Conservation (phyloP, 176 grass and related monocot species). For the Carex scoparia region DNA sequence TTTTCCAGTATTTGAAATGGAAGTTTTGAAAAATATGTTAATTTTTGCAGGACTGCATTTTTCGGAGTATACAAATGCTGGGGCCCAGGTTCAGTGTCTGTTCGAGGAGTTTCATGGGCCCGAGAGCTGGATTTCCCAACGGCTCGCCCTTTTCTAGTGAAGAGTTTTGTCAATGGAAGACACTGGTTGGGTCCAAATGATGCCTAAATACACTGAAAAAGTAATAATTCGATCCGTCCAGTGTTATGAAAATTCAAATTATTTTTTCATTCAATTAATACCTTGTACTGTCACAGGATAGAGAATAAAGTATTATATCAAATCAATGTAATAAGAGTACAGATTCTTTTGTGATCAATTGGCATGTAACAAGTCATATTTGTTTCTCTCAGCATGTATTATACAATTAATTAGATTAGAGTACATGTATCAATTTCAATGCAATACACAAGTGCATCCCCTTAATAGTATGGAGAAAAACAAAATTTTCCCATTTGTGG, state of each 20-base stretch:
- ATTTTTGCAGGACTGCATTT: constrained; percentile 65
- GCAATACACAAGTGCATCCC: background rate
- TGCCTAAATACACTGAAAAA: constrained; percentile 29
- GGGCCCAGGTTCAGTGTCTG: constrained; percentile 64
- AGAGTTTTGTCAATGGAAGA: constrained; percentile 93
- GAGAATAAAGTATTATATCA: background rate
- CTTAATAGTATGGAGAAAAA: background rate
- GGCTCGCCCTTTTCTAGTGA: constrained; percentile 71
- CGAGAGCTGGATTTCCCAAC: constrained; percentile 77
- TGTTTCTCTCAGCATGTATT: background rate
- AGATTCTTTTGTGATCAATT: constrained; percentile 28
- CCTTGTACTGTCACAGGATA: background rate
- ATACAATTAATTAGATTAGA: constrained; percentile 2
- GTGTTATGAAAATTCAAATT: background rate
- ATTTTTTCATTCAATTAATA: background rate
- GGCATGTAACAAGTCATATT: background rate
- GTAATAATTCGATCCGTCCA: background rate
- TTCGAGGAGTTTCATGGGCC: constrained; percentile 83
- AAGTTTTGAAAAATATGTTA: background rate
- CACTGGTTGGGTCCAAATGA: constrained; percentile 79
- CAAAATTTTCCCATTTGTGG: background rate
- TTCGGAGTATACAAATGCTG: constrained; percentile 84
- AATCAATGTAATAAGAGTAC: constrained; percentile 13
- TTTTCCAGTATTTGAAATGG: background rate
- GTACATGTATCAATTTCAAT: constrained; percentile 9